A percentile compares a stretch with the other conserved stretches of the same genome.
Evolutionary conservation across 495 filamentous ascomycete genomes (phyloP).

Genomic region (Aspergillus incahuasiensis): DNA sequence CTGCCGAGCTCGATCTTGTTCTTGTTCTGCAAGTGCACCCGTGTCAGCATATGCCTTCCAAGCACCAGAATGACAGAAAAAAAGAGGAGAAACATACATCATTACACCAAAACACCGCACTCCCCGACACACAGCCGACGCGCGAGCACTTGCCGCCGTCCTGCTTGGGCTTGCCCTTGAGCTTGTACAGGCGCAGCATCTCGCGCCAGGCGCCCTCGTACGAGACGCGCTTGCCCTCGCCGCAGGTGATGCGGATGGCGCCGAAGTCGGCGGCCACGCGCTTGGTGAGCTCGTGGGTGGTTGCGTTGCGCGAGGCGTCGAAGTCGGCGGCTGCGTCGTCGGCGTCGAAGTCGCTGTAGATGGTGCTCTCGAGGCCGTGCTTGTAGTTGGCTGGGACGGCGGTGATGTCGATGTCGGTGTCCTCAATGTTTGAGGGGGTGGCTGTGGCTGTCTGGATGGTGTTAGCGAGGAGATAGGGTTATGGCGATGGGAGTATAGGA

Average conservation of each 20-base stretch:
- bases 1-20: background rate
- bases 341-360: no score
- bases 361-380: no score
- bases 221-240: background rate
- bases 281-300: background rate
- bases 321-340: background rate
- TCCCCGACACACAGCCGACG: background rate
- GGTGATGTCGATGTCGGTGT: no score
- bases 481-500: no score
- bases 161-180: background rate
- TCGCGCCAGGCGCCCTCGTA: background rate
- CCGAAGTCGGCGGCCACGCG: background rate
- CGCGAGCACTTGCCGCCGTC: background rate
- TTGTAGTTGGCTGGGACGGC: no score
- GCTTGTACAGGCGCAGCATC: background rate
- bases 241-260: background rate
- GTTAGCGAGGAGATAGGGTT: background rate
- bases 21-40: background rate
- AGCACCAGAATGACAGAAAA: background rate
- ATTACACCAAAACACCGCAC: slow-evolving; percentile 9
- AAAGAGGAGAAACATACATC: background rate
- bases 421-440: no score
- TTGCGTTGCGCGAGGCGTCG: background rate
- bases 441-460: background rate
- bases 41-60: background rate